Conservation (phyloP, 805 yeast species). For the Wickerhamomyces ciferrii region DNA sequence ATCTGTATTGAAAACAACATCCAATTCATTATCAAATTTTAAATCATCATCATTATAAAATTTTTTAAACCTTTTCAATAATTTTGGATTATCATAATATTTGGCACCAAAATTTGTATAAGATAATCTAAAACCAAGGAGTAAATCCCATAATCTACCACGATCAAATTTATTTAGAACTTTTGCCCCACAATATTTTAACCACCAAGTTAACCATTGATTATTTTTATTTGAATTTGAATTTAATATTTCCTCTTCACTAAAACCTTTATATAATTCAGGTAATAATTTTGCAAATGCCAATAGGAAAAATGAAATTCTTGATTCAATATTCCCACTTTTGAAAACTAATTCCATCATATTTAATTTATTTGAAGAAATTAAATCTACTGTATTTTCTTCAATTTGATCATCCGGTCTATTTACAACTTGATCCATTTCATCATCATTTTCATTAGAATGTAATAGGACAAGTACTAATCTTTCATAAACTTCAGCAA, state of each 20-base stretch:
- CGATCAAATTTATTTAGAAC: conserved; percentile 78
- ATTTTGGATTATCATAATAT: conserved; percentile 10
- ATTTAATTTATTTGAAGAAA: conserved; percentile 11
- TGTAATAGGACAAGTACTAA: conserved; percentile 71
- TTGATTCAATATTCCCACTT: conserved; percentile 54
- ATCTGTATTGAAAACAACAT: conserved; percentile 6
- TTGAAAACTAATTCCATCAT: conserved; percentile 38
- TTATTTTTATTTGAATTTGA: conserved; percentile 56
- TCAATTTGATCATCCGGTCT: background rate
- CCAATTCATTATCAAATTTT: background rate
- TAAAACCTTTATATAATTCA: background rate
- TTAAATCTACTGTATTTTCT: background rate
- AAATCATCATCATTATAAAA: conserved; percentile 10
- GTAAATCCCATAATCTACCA: conserved; percentile 85
- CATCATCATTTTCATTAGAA: conserved; percentile 20
- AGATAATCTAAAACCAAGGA: conserved; percentile 69
- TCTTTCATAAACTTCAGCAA: conserved; percentile 70
- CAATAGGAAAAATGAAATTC: conserved; percentile 63
- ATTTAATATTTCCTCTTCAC: conserved; percentile 64
- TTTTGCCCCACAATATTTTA: conserved; percentile 84
- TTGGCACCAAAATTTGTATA: conserved; percentile 16
- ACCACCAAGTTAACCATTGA: conserved; percentile 94
- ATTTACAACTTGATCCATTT: background rate
- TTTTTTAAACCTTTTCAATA: conserved; percentile 15
- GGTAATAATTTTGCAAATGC: conserved; percentile 62